A percentile compares a stretch with the other conserved stretches of the same genome.
These are phyloP conservation scores for Beverwykella pulmonaria DNA, from an alignment of 495 filamentous ascomycete species.

Conservation along the genomic window DNA sequence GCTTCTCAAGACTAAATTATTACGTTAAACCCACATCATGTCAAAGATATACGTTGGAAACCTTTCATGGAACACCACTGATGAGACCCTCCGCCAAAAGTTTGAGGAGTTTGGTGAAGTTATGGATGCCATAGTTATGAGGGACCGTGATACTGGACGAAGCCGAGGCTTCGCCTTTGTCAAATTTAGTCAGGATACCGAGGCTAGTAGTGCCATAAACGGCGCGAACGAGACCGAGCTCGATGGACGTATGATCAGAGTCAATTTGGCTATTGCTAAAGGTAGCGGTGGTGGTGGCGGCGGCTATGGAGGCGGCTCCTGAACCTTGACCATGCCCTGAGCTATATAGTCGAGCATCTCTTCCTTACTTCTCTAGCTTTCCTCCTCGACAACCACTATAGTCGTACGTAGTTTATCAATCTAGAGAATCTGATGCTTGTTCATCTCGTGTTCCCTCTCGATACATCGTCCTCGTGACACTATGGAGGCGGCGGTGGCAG, in stretches of 20 bases:
- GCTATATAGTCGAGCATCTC: no score
- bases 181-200: constrained; percentile 76
- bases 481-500: background rate
- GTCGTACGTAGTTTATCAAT: no score
- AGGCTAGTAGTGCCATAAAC: constrained; percentile 78
- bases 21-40: constrained; percentile 56
- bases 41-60: constrained; percentile 92
- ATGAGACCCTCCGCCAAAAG: constrained; percentile 74
- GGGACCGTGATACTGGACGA: constrained; percentile 93
- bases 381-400: no score
- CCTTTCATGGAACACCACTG: constrained; percentile 97
- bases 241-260: constrained; percentile 92
- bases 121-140: constrained; percentile 97
- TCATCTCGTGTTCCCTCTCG: no score
- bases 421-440: no score
- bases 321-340: no score
- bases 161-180: constrained; percentile 98
- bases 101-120: constrained; percentile 87
- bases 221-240: constrained; percentile 97
- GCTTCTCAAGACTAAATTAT: constrained; percentile 30
- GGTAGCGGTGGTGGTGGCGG: constrained; percentile 58
- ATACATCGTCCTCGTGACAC: no score
- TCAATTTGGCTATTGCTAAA: constrained; percentile 91
- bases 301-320: constrained; percentile 41
- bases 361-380: no score